Evolutionary conservation across 306 rosid species (phyloP), one percentile per base, ranked within the genome.

Genomic region (Albizia julibrissin): DNA sequence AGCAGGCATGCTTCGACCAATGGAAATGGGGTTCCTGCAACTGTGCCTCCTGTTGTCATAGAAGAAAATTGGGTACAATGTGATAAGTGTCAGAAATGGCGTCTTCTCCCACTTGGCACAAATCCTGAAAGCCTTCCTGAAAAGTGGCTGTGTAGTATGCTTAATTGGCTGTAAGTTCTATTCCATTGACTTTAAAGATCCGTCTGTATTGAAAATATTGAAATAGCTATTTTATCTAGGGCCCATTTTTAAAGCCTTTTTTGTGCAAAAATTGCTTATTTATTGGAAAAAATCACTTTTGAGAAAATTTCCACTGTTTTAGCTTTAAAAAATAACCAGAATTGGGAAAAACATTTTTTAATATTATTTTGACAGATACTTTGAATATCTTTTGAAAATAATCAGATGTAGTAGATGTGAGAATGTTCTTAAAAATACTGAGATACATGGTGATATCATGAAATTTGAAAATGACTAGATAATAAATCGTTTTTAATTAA

Each of bases 121-220:
- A 88, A 92, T 85, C 91, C 93, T 24, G 92, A 89, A 14, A 69
- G 82, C 85, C 91, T 93, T 75, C 99, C 99, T 52, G 97, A 93
- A 75, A 95, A 93, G 91, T 95, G 99, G 99, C 80, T 85, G 37
- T 95, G 99, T 84, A 95, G 89, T 86, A 95, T 92, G 99, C 95
- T 93, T 26, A 50, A 88, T 78, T 95, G 99, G 99, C 97, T 95
- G 99, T 95, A 95, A 93, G 99, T 93, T 89, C 80, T 83, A 62
- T 68, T 85, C 70, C 82, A 43, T 49, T 84, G 66, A 69, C 58
- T 79, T 29, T 8, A 61, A 79, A 43, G 49, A 15, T 68, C 47
- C 76, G 40, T 49, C 61, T 8, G 24, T 79, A 24, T 52, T 16
- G 33, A 62, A 72, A 54, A 29, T 75, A 26, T 31, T 5, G 12